Evolutionary conservation across 177 flowering plant genomes (phyloP).

Genomic region (Tripterygium wilfordii): DNA sequence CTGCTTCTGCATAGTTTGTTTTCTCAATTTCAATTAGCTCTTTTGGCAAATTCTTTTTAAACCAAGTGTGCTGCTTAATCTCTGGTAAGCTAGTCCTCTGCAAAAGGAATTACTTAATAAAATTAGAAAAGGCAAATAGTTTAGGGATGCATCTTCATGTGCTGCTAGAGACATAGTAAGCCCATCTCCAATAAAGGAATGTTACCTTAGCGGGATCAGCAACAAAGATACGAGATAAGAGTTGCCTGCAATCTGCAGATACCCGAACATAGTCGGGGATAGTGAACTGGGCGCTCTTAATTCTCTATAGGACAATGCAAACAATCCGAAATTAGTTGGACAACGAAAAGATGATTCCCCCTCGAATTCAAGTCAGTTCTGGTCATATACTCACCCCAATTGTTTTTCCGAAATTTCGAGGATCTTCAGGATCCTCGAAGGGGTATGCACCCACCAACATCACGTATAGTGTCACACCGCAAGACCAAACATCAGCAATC

Average conservation of each 20-base stretch:
- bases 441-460: slow-evolving; percentile 58
- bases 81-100: slow-evolving; percentile 76
- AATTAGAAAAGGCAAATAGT: neutral
- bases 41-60: slow-evolving; percentile 53
- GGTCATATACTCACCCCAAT: slow-evolving; percentile 28
- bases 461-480: slow-evolving; percentile 53
- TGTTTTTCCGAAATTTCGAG: slow-evolving; percentile 45
- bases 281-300: slow-evolving; percentile 50
- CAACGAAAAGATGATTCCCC: neutral
- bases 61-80: slow-evolving; percentile 75
- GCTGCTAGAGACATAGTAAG: neutral
- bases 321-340: neutral
- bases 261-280: slow-evolving; percentile 63
- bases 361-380: neutral
- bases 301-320: slow-evolving; percentile 32
- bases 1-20: slow-evolving; percentile 23
- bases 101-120: neutral
- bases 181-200: neutral
- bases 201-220: slow-evolving; percentile 56
- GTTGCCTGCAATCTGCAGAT: slow-evolving; percentile 49
- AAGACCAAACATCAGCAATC: slow-evolving; percentile 63
- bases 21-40: slow-evolving; percentile 48
- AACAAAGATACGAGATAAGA: slow-evolving; percentile 57
- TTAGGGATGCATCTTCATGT: neutral
- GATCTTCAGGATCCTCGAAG: slow-evolving; percentile 56